phyloP scores from a whole-genome alignment of 305 asterid genomes.

The Withania somnifera region DNA sequence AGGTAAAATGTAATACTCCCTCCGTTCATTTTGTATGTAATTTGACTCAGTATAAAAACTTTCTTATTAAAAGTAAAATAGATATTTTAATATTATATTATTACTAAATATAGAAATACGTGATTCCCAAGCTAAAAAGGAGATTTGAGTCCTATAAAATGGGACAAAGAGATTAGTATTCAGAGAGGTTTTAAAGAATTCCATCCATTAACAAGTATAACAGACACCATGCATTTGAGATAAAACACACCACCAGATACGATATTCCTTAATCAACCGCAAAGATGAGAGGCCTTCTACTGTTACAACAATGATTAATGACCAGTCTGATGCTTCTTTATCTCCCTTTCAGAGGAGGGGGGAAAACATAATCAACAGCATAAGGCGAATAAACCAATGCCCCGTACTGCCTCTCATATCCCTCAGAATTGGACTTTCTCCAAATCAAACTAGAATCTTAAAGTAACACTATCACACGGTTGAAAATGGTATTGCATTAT shows the following conservation, averaged over 20 bases:
- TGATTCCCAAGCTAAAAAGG: too few species aligned
- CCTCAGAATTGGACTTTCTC: slow-evolving; percentile 5
- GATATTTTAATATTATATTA: too few species aligned
- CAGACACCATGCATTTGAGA: background rate
- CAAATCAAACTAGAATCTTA: slow-evolving; percentile 6
- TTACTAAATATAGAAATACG: too few species aligned
- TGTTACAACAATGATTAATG: slow-evolving; percentile 2
- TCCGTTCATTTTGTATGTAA: too few species aligned
- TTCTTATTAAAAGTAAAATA: too few species aligned
- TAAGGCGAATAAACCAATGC: background rate
- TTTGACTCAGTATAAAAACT: too few species aligned
- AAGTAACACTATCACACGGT: slow-evolving; percentile 4
- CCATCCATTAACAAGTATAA: background rate
- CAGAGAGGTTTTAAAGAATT: background rate
- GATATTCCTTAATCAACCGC: background rate
- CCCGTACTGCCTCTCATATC: background rate
- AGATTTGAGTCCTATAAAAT: too few species aligned
- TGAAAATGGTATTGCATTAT: slow-evolving; percentile 2
- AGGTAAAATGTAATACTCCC: background rate
- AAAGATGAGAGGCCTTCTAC: slow-evolving; percentile 1
- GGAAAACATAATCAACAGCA: background rate
- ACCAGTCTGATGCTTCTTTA: slow-evolving; percentile 5
- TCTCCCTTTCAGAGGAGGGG: background rate
- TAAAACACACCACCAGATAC: background rate
- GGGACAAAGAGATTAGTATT: too few species aligned